Evolutionary conservation across 805 yeast species (phyloP).

Genomic region (Yarrowia divulgata): DNA sequence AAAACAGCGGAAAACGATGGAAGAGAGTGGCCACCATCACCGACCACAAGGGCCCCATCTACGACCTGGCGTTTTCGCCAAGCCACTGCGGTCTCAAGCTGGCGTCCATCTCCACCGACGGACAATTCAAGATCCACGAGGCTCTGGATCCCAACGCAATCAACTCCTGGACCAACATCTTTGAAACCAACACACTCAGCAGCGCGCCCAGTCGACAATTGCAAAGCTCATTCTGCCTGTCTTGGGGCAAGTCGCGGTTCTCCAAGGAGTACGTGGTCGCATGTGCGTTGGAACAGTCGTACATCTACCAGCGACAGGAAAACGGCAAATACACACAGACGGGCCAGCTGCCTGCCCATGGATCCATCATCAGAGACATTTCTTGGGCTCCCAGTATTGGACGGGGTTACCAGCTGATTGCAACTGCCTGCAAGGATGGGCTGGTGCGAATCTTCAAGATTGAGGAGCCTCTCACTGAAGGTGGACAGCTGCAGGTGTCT

Average conservation of each 20-base stretch:
- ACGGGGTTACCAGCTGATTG: slow-evolving; percentile 81
- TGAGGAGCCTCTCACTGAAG: slow-evolving; percentile 42
- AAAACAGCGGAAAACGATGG: slow-evolving; percentile 87
- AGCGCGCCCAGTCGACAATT: slow-evolving; percentile 79
- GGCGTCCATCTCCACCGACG: slow-evolving; percentile 90
- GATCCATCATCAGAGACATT: slow-evolving; percentile 84
- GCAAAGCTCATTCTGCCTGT: slow-evolving; percentile 83
- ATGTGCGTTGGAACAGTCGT: slow-evolving; percentile 86
- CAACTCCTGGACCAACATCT: slow-evolving; percentile 77
- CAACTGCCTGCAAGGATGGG: slow-evolving; percentile 97
- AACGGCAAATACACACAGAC: slow-evolving; percentile 56
- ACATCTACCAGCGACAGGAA: slow-evolving; percentile 67
- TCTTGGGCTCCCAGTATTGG: slow-evolving; percentile 99
- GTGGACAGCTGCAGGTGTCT: slow-evolving; percentile 56
- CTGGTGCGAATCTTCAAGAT: slow-evolving; percentile 84
- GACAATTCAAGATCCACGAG: slow-evolving; percentile 82
- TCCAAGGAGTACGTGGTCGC: slow-evolving; percentile 81
- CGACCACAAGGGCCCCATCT: slow-evolving; percentile 87
- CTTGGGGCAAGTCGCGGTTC: slow-evolving; percentile 91
- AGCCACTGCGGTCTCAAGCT: slow-evolving; percentile 78
- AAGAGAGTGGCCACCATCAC: slow-evolving; percentile 73
- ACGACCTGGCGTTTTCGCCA: slow-evolving; percentile 90
- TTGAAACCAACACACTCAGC: slow-evolving; percentile 66
- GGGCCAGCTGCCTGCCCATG: slow-evolving; percentile 79
- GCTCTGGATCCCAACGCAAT: slow-evolving; percentile 89